A percentile compares a stretch with the other conserved stretches of the same genome.
These are phyloP conservation scores for Auriscalpium orientale DNA, from an alignment of 768 basidiomycete genomes.

Conservation along the genomic window DNA sequence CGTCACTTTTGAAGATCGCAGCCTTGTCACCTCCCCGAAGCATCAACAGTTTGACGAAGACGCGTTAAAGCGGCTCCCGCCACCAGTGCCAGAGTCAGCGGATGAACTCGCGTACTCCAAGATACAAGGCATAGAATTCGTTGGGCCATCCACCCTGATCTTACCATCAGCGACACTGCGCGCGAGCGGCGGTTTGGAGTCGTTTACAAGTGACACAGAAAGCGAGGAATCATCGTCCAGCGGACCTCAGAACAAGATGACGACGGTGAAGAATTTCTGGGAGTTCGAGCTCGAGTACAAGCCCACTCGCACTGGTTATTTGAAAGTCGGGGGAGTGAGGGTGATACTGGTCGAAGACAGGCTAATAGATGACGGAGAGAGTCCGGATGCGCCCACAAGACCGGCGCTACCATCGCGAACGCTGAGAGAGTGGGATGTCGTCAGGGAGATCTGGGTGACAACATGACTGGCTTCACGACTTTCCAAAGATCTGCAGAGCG, in stretches of 20 bases:
- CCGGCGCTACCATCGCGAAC: slow-evolving; percentile 24
- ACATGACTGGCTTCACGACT: slow-evolving; percentile 1
- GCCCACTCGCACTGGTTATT: slow-evolving; percentile 51
- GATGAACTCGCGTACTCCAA: slow-evolving; percentile 7
- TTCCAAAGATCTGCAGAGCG: not conserved
- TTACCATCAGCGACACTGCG: slow-evolving; percentile 33
- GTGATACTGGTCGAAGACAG: slow-evolving; percentile 56
- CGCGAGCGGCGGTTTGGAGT: slow-evolving; percentile 15
- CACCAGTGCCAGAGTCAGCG: slow-evolving; percentile 5
- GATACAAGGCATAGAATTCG: slow-evolving; percentile 17
- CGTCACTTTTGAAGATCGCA: slow-evolving; percentile 1
- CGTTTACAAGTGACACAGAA: slow-evolving; percentile 10
- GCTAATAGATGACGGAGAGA: slow-evolving; percentile 28
- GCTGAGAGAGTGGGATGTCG: slow-evolving; percentile 64
- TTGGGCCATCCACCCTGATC: slow-evolving; percentile 45
- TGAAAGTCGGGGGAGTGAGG: slow-evolving; percentile 62
- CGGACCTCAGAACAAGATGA: slow-evolving; percentile 3
- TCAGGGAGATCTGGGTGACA: slow-evolving; percentile 64
- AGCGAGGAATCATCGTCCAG: slow-evolving; percentile 6
- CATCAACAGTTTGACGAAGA: not conserved
- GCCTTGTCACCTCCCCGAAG: slow-evolving; percentile 9
- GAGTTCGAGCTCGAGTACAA: slow-evolving; percentile 62
- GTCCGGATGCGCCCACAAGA: slow-evolving; percentile 16
- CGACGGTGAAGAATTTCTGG: slow-evolving; percentile 34
- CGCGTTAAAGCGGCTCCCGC: not conserved